A percentile compares a stretch with the other conserved stretches of the same genome.
These are phyloP conservation scores for Phytophthora sp. DNA, from an alignment of 352 stramenopile genomes.

Conservation along the genomic window DNA sequence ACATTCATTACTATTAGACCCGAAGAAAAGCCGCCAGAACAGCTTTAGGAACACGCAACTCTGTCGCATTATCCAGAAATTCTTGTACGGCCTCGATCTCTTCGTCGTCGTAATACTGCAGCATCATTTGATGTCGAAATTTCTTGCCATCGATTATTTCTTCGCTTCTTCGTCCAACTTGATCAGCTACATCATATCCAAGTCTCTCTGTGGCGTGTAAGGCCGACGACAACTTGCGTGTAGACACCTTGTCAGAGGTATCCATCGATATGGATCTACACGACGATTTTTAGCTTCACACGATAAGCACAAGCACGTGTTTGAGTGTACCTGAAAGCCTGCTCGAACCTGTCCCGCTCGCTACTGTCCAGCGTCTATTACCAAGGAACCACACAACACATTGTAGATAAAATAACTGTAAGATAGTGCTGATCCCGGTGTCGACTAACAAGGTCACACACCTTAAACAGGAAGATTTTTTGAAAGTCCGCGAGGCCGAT, in stretches of 20 bases:
- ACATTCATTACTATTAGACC: slow-evolving; percentile 4
- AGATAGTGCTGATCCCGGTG: no score
- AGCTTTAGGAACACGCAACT: slow-evolving; percentile 14
- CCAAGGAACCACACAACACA: not conserved
- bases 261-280: slow-evolving; percentile 26
- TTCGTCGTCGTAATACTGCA: slow-evolving; percentile 39
- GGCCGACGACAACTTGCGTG: slow-evolving; percentile 23
- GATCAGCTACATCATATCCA: not conserved
- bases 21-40: slow-evolving; percentile 28
- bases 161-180: not conserved
- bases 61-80: slow-evolving; percentile 7
- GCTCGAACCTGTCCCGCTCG: slow-evolving; percentile 27
- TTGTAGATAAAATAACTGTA: not conserved
- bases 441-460: not conserved
- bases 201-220: not conserved
- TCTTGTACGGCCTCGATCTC: slow-evolving; percentile 10
- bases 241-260: slow-evolving; percentile 13
- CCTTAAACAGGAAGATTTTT: slow-evolving; percentile 52
- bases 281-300: no score
- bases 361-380: slow-evolving; percentile 34
- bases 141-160: slow-evolving; percentile 16
- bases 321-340: slow-evolving; percentile 40
- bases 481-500: slow-evolving; percentile 49
- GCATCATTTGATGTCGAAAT: slow-evolving; percentile 28
- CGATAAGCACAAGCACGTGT: not conserved